Evolutionary conservation across 1,139 yeast species (phyloP).

Genomic region (Petasospora fabianii): DNA sequence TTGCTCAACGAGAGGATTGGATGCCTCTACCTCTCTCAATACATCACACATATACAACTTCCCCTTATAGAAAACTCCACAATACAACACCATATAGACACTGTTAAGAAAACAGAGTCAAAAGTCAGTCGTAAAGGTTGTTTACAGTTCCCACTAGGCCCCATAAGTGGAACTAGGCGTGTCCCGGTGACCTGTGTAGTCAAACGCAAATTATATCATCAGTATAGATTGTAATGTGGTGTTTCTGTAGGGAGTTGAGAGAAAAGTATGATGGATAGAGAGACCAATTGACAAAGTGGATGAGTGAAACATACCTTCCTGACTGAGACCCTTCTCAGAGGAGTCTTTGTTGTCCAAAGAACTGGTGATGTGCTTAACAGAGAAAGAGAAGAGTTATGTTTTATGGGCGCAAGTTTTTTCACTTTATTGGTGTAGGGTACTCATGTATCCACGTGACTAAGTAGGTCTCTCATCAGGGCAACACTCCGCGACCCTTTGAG

Average conservation of each 20-base stretch:
- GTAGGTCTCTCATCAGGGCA: too few relatives aligned
- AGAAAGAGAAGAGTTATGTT: background rate
- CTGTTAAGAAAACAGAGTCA: background rate
- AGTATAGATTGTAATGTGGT: constrained; percentile 17
- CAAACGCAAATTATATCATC: constrained; percentile 71
- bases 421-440: background rate
- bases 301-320: background rate
- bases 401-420: background rate
- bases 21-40: background rate
- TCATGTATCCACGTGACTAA: background rate
- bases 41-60: background rate
- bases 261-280: background rate
- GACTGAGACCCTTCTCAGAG: background rate
- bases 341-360: background rate
- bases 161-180: constrained; percentile 40
- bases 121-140: constrained; percentile 15
- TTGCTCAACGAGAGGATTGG: too few relatives aligned
- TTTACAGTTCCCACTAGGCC: constrained; percentile 14
- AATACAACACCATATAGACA: background rate
- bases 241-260: background rate
- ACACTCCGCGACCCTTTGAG: too few relatives aligned
- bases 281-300: background rate
- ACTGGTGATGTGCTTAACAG: background rate
- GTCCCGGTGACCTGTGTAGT: constrained; percentile 33
- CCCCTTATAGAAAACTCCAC: too few relatives aligned